Evolutionary conservation across 1,284 basidiomycete species (phyloP), one percentile per base, ranked within the genome.

Genomic region (Apiotrichum brassicae): DNA sequence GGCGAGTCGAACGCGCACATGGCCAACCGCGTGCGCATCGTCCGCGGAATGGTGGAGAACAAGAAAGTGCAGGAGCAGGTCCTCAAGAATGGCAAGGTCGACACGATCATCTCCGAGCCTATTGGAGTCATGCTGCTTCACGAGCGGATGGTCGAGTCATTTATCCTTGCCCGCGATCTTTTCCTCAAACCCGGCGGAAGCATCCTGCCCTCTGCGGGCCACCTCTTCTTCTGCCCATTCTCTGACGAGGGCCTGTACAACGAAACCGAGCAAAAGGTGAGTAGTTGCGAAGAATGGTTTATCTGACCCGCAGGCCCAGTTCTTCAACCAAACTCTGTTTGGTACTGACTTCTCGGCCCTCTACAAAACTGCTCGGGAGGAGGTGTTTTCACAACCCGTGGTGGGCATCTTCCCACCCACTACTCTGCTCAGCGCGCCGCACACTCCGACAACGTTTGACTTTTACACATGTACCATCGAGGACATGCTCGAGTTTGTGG

Each of bases 41-140:
- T 71, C 22, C 53, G 61, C 25, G 70, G 68, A 16, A 70, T 71
- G 68, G 69, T 72, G 18, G 70, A 72, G 53, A 63, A 70, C 46
- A 53, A 61, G 32, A 53, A 56, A 12, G 60, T 68, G 9, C 68
- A 73, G 56, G 53, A 56, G 8, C 53, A 66, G 19, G 68, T 70
- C 8, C 49, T 72, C 40, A 20, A 48, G 33, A 57, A 57, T 30
- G 72, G 64, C 22, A 65, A 74, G 57, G 76, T 77, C 22, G 77
- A 78, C 53, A 77, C 76, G 24, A 75, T 78, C 43, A 70, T 78
- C n/a, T 76, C 75, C 3, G 77, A 78, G 57, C 77, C 76, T 23
- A 73, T 78, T 12, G 76, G 76, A 4, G 76, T 77, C 14, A 70
- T 78, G 62, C 60, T 78, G 23, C 65, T 77, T 12, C 76, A 78